Conservation (phyloP, 75 land plant genomes). For the Cryptomeria japonica region DNA sequence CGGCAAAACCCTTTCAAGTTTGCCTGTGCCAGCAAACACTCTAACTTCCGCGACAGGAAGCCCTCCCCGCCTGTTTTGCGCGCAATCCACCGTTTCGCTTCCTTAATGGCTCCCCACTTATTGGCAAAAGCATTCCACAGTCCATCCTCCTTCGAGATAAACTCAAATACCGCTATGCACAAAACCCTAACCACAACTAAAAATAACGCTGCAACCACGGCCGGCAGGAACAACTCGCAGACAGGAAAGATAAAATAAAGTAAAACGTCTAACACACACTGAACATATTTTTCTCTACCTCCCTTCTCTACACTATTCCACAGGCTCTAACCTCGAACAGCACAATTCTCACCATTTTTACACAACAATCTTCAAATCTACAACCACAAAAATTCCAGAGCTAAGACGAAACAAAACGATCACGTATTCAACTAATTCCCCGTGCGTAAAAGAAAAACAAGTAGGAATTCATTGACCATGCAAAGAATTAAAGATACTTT, state of each 20-base stretch:
- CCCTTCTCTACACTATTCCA: conserved; percentile 6
- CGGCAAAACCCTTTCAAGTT: conserved; percentile 5
- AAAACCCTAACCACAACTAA: not conserved
- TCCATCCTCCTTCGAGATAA: conserved; percentile 25
- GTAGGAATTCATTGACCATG: not conserved
- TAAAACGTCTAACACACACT: not conserved
- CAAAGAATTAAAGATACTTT: no score
- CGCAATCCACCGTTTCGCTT: conserved; percentile 54
- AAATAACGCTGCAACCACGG: not conserved
- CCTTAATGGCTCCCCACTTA: conserved; percentile 48
- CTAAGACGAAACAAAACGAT: not conserved
- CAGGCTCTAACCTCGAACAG: conserved; percentile 5
- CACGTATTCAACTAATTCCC: not conserved
- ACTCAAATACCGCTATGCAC: not conserved
- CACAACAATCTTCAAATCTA: not conserved
- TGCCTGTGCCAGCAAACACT: not conserved
- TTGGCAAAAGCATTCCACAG: conserved; percentile 27
- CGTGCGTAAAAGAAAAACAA: not conserved
- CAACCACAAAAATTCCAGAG: not conserved
- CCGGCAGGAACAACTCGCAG: not conserved
- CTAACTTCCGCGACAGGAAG: conserved; percentile 64
- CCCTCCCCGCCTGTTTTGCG: conserved; percentile 66
- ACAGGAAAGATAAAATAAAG: not conserved
- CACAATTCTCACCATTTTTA: conserved; percentile 12
- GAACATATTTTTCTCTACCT: not conserved